These are phyloP conservation scores for Hirschfeldia incana DNA, from an alignment of 345 rosid species.

Conservation along the genomic window DNA sequence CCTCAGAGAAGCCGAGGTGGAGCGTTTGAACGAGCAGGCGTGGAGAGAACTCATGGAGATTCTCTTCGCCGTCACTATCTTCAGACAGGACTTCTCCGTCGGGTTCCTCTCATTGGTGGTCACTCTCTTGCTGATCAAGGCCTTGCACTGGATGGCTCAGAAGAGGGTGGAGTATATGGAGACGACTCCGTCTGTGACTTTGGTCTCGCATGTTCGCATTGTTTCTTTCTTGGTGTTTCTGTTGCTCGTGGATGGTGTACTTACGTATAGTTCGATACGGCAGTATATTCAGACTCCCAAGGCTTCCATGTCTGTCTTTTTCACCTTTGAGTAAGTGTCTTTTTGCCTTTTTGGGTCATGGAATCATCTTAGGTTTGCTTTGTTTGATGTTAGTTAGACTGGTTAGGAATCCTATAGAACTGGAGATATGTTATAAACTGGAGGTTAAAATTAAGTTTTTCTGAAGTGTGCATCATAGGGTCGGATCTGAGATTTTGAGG, in stretches of 20 bases:
- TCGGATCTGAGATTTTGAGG: too few species aligned
- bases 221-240: conserved; percentile 85
- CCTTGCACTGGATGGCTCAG: conserved; percentile 93
- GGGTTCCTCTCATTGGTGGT: conserved; percentile 84
- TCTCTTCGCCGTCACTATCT: conserved; percentile 89
- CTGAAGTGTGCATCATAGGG: neutral
- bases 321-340: conserved; percentile 85
- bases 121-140: conserved; percentile 71
- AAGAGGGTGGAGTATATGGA: conserved; percentile 95
- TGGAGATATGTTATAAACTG: neutral
- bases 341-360: neutral
- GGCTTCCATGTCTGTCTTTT: conserved; percentile 89
- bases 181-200: conserved; percentile 83
- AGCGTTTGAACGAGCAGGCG: conserved; percentile 87
- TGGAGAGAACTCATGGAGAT: conserved; percentile 97
- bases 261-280: conserved; percentile 62
- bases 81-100: conserved; percentile 87
- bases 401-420: neutral
- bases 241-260: conserved; percentile 61
- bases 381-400: too few species aligned
- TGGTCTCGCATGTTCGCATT: conserved; percentile 65
- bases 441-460: too few species aligned
- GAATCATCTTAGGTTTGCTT: neutral
- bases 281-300: conserved; percentile 61
- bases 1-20: conserved; percentile 94